Evolutionary conservation across 148 eudicot genomes (phyloP).

Genomic region (Amaranthus palmeri): DNA sequence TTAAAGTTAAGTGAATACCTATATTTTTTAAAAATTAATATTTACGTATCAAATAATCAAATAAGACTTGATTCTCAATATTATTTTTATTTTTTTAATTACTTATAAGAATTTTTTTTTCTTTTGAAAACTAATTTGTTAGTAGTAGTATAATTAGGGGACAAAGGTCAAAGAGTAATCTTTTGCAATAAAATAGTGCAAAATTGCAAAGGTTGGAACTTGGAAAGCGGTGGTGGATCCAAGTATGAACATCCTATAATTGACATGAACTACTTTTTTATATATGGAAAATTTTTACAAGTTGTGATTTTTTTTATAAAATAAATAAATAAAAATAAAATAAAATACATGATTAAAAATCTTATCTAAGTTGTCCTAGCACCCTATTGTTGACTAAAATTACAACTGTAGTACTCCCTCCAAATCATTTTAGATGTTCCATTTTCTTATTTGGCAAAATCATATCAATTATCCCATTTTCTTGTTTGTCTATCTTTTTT

Average conservation of each 20-base stretch:
- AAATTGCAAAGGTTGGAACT: slow-evolving; percentile 1
- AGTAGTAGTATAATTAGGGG: neutral
- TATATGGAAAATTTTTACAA: neutral
- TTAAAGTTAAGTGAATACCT: no score
- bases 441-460: no score
- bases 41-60: no score
- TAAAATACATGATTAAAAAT: neutral
- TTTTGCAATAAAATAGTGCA: neutral
- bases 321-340: neutral
- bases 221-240: neutral
- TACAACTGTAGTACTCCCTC: no score
- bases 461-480: no score
- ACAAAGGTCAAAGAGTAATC: neutral
- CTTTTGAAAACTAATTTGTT: no score
- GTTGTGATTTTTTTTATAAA: neutral
- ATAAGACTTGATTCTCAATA: no score
- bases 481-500: no score
- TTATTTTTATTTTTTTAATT: no score
- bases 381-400: slow-evolving; percentile 18
- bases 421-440: no score
- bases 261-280: neutral
- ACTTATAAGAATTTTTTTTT: neutral
- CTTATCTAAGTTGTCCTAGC: neutral
- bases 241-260: neutral
- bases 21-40: no score